Base-by-base conservation (phyloP, 805 yeast species). In the Scheffersomyces lignosus region DNA sequence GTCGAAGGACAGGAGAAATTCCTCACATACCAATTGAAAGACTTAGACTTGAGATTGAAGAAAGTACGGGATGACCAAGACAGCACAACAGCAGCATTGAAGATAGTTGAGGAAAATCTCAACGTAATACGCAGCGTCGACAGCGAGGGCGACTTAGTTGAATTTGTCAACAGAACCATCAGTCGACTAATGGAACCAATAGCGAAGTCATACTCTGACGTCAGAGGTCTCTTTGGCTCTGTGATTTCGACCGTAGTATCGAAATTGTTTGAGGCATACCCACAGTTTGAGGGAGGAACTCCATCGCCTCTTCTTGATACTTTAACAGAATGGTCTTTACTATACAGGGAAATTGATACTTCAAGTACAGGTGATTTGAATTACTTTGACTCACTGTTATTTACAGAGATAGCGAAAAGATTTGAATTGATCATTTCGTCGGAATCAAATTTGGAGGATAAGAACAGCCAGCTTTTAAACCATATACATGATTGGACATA, bases 361-460 rank as follows among this genome's bases (percentile, higher is more conserved):
- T 10, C 18, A 10, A 22, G 16, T 12, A 15, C 15, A 9, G 5
- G 15, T 16, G 23, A 22, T 15, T 15, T 29, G 27, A 43, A 34
- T 8, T 40, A 38, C 15, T 54, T 54, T 49, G 63, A 58, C 40
- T 47, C 55, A 1, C 23, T 52, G 27, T 16, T 58, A 1, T 52
- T 42, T 29, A 26, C 18, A 13, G 24, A 29, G 28, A 30, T 45
- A 30, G 14, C 29, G 7, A 25, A 26, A 7, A 15, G 15, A 14
- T n/a, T 36, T 4, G 12, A 7, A 4, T n/a, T 9, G n/a, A 28
- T 27, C 7, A 9, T 41, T 3, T 15, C 20, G 12, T 27, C 36
- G 8, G 7, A n/a, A 5, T 8, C 13, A 14, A 17, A 26, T 10
- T 30, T 25, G 9, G 45, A 41, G 17, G 38, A 33, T 4, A 31